Conservation (phyloP, 805 yeast species). For the Hanseniaspora singularis region DNA sequence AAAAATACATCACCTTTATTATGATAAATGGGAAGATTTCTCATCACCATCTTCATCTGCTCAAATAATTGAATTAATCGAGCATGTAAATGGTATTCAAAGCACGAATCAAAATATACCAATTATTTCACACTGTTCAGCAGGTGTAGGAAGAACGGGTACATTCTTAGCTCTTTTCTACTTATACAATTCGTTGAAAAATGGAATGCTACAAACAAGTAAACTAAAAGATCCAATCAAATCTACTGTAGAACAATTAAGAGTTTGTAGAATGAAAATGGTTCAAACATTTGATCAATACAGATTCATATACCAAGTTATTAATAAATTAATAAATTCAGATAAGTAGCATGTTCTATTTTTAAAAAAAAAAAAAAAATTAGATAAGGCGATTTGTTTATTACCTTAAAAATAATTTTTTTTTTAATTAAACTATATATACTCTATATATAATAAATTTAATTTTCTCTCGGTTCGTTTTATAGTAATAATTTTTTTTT, state of each 20-base stretch:
- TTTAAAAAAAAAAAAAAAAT: slow-evolving; percentile 13
- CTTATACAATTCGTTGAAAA: slow-evolving; percentile 18
- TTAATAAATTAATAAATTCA: slow-evolving; percentile 19
- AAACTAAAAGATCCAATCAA: slow-evolving; percentile 24
- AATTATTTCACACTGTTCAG: slow-evolving; percentile 80
- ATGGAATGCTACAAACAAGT: slow-evolving; percentile 19
- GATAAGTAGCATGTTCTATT: neutral
- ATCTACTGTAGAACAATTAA: slow-evolving; percentile 26
- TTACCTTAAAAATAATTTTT: neutral
- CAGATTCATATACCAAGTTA: slow-evolving; percentile 28
- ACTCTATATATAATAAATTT: too few relatives aligned
- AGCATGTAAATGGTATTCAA: slow-evolving; percentile 25
- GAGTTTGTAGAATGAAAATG: slow-evolving; percentile 29
- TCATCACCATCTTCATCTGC: slow-evolving; percentile 40
- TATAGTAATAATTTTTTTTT: too few relatives aligned
- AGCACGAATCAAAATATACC: slow-evolving; percentile 32
- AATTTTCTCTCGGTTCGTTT: too few relatives aligned
- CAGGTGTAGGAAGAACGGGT: slow-evolving; percentile 96
- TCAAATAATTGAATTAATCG: slow-evolving; percentile 27
- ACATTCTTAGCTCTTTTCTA: slow-evolving; percentile 52
- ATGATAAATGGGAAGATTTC: slow-evolving; percentile 76
- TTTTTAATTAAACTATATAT: too few relatives aligned
- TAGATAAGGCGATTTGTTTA: slow-evolving; percentile 17
- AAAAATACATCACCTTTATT: slow-evolving; percentile 51
- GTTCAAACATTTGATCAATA: slow-evolving; percentile 29